Evolutionary conservation across 1,284 basidiomycete species (phyloP).

Genomic region (Rhodotorula glutinis): DNA sequence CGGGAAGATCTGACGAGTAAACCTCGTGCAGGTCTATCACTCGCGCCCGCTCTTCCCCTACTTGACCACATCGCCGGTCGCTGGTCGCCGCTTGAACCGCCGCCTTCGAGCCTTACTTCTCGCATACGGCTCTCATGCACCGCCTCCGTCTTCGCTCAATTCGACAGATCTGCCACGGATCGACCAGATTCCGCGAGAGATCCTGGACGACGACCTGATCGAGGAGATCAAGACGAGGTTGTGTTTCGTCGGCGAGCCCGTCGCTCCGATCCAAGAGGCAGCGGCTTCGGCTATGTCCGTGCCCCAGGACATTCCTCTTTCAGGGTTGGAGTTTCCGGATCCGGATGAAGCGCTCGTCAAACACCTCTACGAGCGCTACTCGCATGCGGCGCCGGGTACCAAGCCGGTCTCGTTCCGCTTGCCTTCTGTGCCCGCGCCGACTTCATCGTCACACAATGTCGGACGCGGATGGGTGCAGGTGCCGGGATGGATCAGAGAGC

Average conservation of each 20-base stretch:
- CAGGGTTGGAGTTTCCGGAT: not conserved
- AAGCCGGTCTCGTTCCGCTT: conserved; percentile 32
- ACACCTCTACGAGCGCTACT: conserved; percentile 23
- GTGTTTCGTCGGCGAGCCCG: conserved; percentile 60
- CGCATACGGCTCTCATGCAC: conserved; percentile 73
- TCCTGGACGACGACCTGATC: conserved; percentile 67
- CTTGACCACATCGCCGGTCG: conserved; percentile 74
- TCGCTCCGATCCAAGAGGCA: not conserved
- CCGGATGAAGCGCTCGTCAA: conserved; percentile 23
- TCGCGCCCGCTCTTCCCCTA: conserved; percentile 79
- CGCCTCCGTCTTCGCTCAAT: conserved; percentile 58
- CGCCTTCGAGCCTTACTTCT: conserved; percentile 74
- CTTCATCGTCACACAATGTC: conserved; percentile 1
- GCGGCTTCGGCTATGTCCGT: not conserved
- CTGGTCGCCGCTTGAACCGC: conserved; percentile 67
- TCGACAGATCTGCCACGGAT: conserved; percentile 52
- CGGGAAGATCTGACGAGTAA: not conserved
- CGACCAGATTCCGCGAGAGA: conserved; percentile 67
- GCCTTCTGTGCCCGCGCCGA: conserved; percentile 12
- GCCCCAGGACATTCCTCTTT: not conserved
- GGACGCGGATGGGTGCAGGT: conserved; percentile 67
- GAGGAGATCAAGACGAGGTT: conserved; percentile 79
- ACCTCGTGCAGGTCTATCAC: conserved; percentile 67
- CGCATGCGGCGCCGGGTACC: conserved; percentile 20
- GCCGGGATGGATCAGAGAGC: conserved; percentile 91